A percentile compares a stretch with the other conserved stretches of the same genome.
These are phyloP conservation scores for Cercis canadensis DNA, from an alignment of 306 rosid genomes.

Conservation along the genomic window DNA sequence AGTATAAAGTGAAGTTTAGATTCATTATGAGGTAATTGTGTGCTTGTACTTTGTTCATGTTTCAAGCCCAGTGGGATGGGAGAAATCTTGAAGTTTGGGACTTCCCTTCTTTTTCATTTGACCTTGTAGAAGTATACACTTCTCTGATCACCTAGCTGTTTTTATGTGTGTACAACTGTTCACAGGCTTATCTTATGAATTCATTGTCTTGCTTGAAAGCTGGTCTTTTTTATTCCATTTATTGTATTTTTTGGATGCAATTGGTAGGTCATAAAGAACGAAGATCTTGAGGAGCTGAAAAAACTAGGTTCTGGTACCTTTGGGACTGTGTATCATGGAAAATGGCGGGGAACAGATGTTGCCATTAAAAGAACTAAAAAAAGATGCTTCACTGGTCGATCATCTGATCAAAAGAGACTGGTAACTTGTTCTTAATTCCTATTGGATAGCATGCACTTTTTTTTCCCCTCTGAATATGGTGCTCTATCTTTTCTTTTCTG, in stretches of 20 bases:
- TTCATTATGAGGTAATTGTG: no score
- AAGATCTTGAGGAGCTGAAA: slow-evolving; percentile 81
- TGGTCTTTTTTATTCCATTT: not conserved
- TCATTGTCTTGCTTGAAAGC: slow-evolving; percentile 19
- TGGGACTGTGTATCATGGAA: slow-evolving; percentile 89
- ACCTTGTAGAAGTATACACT: no score
- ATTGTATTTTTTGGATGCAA: slow-evolving; percentile 31
- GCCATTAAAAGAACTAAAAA: slow-evolving; percentile 81
- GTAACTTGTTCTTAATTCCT: slow-evolving; percentile 42
- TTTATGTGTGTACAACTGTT: slow-evolving; percentile 9
- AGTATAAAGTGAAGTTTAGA: no score
- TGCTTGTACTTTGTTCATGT: no score
- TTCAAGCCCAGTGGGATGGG: no score
- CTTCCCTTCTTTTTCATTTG: no score
- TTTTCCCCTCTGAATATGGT: not conserved
- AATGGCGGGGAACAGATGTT: slow-evolving; percentile 88
- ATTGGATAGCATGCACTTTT: not conserved
- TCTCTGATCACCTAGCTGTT: not conserved
- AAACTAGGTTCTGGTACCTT: slow-evolving; percentile 88
- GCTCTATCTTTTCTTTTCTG: not conserved
- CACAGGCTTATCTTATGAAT: slow-evolving; percentile 5
- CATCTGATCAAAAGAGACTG: slow-evolving; percentile 79
- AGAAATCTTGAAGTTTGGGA: no score
- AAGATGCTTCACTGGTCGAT: slow-evolving; percentile 74
- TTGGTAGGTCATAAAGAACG: slow-evolving; percentile 70